phyloP scores from a whole-genome alignment of 495 filamentous ascomycete species.

The Neurospora tetraspora region DNA sequence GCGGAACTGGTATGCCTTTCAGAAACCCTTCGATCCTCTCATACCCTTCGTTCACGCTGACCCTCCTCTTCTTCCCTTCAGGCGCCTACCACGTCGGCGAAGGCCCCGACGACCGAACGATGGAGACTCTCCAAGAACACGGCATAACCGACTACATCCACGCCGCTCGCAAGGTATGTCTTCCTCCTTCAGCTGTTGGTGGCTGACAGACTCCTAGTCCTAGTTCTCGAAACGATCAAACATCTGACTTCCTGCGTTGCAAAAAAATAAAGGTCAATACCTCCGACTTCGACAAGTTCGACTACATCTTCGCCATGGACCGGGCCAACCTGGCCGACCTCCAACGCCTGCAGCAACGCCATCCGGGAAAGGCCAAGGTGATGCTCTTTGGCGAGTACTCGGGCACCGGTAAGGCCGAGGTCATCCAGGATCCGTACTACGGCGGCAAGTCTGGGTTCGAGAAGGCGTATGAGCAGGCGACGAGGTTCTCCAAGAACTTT shows the following conservation, averaged over 20 bases:
- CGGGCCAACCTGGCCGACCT: constrained; percentile 69
- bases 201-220: constrained; percentile 1
- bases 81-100: constrained; percentile 68
- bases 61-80: constrained; percentile 7
- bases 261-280: constrained; percentile 25
- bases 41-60: background rate
- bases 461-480: constrained; percentile 72
- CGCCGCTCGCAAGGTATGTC: constrained; percentile 58
- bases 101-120: constrained; percentile 71
- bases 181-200: background rate
- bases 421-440: constrained; percentile 92
- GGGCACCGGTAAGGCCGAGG: constrained; percentile 50
- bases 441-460: constrained; percentile 75
- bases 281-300: constrained; percentile 67
- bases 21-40: background rate
- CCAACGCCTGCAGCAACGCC: constrained; percentile 44
- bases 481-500: constrained; percentile 70
- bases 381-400: constrained; percentile 82
- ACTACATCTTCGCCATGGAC: constrained; percentile 96
- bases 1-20: constrained; percentile 50
- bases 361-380: constrained; percentile 48
- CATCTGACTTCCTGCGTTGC: too few relatives aligned
- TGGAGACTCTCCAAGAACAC: constrained; percentile 65
- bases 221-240: background rate
- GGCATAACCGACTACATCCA: constrained; percentile 71